Conservation (phyloP, 805 yeast species). For the Candida vartiovaarae region DNA sequence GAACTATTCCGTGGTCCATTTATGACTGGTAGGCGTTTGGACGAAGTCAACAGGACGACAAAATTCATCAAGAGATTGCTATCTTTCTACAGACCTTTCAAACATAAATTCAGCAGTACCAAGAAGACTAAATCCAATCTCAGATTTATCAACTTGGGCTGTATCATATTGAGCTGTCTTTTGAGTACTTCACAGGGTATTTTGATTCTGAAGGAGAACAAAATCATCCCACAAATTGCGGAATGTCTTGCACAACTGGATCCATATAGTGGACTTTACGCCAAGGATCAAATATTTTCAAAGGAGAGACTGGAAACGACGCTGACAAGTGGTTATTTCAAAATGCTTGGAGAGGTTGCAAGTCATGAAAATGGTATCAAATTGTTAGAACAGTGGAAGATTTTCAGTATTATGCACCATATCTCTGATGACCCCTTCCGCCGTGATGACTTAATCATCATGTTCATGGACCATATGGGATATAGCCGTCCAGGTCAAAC, state of each 20-base stretch:
- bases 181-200: slow-evolving; percentile 60
- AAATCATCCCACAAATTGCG: slow-evolving; percentile 79
- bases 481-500: slow-evolving; percentile 57
- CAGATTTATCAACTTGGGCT: slow-evolving; percentile 64
- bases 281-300: slow-evolving; percentile 71
- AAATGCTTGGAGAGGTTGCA: slow-evolving; percentile 69
- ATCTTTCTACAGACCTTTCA: slow-evolving; percentile 88
- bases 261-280: slow-evolving; percentile 66
- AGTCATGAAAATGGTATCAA: slow-evolving; percentile 53
- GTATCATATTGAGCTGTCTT: slow-evolving; percentile 62
- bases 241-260: slow-evolving; percentile 84
- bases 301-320: slow-evolving; percentile 53
- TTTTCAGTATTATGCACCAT: slow-evolving; percentile 74
- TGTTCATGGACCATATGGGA: slow-evolving; percentile 56
- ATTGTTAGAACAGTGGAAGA: slow-evolving; percentile 74
- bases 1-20: slow-evolving; percentile 81
- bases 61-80: slow-evolving; percentile 79
- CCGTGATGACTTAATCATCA: slow-evolving; percentile 49
- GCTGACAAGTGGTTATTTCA: slow-evolving; percentile 68
- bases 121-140: slow-evolving; percentile 43
- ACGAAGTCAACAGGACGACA: slow-evolving; percentile 70
- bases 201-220: slow-evolving; percentile 59
- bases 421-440: slow-evolving; percentile 47
- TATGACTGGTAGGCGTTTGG: slow-evolving; percentile 61
- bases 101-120: slow-evolving; percentile 63